Conservation (phyloP, 768 basidiomycete genomes). For the Arthromyces matolae region DNA sequence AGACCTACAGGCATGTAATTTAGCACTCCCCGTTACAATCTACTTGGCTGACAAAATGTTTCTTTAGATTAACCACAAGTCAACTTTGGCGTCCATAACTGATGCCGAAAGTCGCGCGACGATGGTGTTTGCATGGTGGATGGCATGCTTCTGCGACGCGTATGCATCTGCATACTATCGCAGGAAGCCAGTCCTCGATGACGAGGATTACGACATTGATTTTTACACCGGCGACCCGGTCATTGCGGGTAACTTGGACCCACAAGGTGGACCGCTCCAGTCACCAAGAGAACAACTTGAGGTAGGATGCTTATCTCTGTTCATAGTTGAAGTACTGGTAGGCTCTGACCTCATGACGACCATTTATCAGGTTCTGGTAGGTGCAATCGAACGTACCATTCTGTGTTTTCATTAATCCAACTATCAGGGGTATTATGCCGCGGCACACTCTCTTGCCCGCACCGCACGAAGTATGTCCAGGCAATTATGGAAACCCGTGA, state of each 20-base stretch:
- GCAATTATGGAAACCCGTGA: conserved; percentile 75
- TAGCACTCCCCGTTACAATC: conserved; percentile 3
- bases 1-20: conserved; percentile 59
- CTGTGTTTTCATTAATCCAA: conserved; percentile 14
- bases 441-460: conserved; percentile 79
- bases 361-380: conserved; percentile 60
- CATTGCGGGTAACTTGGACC: conserved; percentile 42
- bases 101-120: conserved; percentile 76
- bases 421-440: conserved; percentile 74
- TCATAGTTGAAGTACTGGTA: too few species aligned
- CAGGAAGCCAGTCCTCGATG: conserved; percentile 80
- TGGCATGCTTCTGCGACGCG: conserved; percentile 82
- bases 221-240: conserved; percentile 76
- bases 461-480: conserved; percentile 80
- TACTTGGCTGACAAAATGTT: too few species aligned
- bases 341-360: conserved; percentile 13
- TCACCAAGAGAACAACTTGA: conserved; percentile 79
- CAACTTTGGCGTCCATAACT: conserved; percentile 67
- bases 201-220: conserved; percentile 87
- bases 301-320: conserved; percentile 37
- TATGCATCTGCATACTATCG: conserved; percentile 83
- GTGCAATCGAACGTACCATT: conserved; percentile 21
- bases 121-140: conserved; percentile 94
- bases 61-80: conserved; percentile 82
- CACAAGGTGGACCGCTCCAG: conserved; percentile 40